Percentiles rank a stretch among this genome's conserved stretches.
phyloP scores from a whole-genome alignment of 345 rosid species.

The Salix brachista region DNA sequence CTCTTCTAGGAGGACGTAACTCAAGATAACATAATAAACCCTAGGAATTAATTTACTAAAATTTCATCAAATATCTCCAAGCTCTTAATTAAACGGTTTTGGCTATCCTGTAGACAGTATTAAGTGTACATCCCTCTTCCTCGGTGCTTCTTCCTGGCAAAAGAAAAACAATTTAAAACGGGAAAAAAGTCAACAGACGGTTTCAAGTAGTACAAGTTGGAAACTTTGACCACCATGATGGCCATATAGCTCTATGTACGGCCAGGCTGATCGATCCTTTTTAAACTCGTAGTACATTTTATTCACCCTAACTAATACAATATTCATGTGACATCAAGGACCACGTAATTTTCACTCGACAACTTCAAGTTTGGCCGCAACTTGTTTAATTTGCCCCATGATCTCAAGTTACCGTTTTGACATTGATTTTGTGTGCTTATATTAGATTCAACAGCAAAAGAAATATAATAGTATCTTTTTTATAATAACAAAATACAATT shows the following conservation, averaged over 20 bases:
- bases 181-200: neutral
- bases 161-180: too few relatives aligned
- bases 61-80: neutral
- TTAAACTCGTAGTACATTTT: neutral
- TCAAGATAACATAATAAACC: neutral
- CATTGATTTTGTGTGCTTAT: neutral
- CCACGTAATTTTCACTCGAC: neutral
- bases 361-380: neutral
- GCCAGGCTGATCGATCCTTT: neutral
- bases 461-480: too few relatives aligned
- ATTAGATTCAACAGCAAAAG: too few relatives aligned
- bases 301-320: neutral
- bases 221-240: neutral
- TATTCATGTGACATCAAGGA: neutral
- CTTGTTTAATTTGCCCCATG: neutral
- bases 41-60: neutral
- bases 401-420: neutral
- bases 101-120: constrained; percentile 1
- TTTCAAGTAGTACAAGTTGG: neutral
- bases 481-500: too few relatives aligned
- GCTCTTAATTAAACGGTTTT: neutral
- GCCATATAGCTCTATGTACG: neutral
- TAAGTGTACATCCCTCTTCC: neutral
- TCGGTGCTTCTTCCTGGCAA: neutral
- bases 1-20: neutral